Percentiles rank a stretch among this genome's conserved stretches.
These are phyloP conservation scores for Dysphania ambrosioides DNA, from an alignment of 148 eudicot genomes.

Conservation along the genomic window DNA sequence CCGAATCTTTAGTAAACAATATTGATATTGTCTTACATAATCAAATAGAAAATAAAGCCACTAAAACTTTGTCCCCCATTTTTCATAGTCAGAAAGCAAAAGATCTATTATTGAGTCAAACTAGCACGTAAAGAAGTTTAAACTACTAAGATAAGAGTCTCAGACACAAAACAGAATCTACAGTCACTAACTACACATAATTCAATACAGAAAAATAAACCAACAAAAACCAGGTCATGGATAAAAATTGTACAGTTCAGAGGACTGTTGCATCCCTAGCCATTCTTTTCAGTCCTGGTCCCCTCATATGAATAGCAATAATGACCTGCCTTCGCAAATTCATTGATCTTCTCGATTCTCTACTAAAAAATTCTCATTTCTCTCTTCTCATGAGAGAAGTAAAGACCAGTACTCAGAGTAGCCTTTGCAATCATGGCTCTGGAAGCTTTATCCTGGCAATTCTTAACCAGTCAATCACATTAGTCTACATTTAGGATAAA, in stretches of 20 bases:
- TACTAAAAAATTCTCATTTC: not conserved
- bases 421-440: not conserved
- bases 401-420: not conserved
- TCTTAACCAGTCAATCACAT: not conserved
- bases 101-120: not conserved
- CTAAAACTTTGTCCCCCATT: not conserved
- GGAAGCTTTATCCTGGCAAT: not conserved
- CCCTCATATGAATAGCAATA: not conserved
- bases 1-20: not conserved
- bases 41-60: not conserved
- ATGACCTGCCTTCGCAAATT: not conserved
- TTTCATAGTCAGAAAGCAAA: not conserved
- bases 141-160: not conserved
- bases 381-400: not conserved
- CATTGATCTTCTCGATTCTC: not conserved
- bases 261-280: not conserved
- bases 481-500: not conserved
- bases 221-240: not conserved
- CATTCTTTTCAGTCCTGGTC: not conserved
- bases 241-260: not conserved
- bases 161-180: too few species aligned
- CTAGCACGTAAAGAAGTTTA: not conserved
- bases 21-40: not conserved
- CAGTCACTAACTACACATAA: too few species aligned
- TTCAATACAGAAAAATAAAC: not conserved